Evolutionary conservation across 768 basidiomycete genomes (phyloP).

Genomic region (Hygrophorus pudorinus): DNA sequence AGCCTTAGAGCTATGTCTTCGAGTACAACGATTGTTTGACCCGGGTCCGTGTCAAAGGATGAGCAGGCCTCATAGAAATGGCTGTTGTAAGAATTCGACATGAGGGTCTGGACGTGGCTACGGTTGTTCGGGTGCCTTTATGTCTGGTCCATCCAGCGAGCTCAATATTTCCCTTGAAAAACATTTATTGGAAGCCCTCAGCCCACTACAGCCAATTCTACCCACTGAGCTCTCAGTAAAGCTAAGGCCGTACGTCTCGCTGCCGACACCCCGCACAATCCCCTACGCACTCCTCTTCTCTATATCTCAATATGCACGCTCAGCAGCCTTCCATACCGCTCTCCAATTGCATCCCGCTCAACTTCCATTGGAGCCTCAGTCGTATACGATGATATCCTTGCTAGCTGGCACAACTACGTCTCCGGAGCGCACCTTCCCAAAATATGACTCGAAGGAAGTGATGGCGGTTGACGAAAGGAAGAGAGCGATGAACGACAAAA

Average conservation of each 20-base stretch:
- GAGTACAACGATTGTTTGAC: constrained; percentile 22
- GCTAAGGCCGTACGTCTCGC: constrained; percentile 29
- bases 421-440: constrained; percentile 60
- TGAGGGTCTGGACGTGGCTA: too few species aligned
- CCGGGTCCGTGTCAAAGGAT: constrained; percentile 20
- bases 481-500: constrained; percentile 42
- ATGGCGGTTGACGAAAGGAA: constrained; percentile 38
- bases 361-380: constrained; percentile 36
- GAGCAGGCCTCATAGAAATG: constrained; percentile 34
- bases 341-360: constrained; percentile 27
- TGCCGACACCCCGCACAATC: constrained; percentile 35
- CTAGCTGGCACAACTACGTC: constrained; percentile 75
- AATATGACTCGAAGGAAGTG: constrained; percentile 33
- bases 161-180: constrained; percentile 61
- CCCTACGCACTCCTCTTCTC: constrained; percentile 49
- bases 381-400: constrained; percentile 63
- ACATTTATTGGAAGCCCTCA: constrained; percentile 45
- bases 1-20: constrained; percentile 43
- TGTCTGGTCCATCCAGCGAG: constrained; percentile 11
- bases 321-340: constrained; percentile 31
- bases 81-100: neutral
- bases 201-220: constrained; percentile 32
- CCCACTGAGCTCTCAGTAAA: constrained; percentile 34
- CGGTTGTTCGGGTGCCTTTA: too few species aligned
- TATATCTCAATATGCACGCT: constrained; percentile 63